Evolutionary conservation across 805 yeast species (phyloP), one percentile per base, ranked within the genome.

Genomic region (Starmerella potacharoeniae): DNA sequence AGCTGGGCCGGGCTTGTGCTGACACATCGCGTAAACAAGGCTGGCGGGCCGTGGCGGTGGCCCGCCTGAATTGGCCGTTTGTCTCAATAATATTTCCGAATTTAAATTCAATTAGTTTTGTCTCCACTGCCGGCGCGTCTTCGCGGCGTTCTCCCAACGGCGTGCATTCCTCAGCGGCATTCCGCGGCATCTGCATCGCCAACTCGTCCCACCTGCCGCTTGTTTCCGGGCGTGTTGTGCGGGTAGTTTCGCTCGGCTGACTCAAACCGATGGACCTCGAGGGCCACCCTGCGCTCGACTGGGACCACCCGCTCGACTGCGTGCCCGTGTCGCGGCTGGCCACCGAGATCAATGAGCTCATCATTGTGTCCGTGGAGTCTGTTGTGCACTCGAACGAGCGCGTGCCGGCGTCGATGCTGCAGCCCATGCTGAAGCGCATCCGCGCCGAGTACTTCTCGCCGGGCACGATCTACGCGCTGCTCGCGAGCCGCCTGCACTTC

Each of bases 361-460:
- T 79, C 16, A 72, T 71, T 57, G 69, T 67, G 36, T 66, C 71
- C 49, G 76, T 79, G 16, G 73, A 68, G 42, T 64, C 76, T 31
- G 70, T 76, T 53, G 67, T 79, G 58, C 76, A 74, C 55, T 75
- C 76, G 57, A 80, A 78, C 56, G 81, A 77, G 63, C 81, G 78
- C 63, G 71, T 76, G 16, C 71, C 77, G 51, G 59, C 76, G 14
- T 67, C 76, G 2, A 63, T 78, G 29, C 70, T 78, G 40, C 72
- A 74, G 61, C 83, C 83, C 2, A 64, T 78, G 35, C 71, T 74
- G 6, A 66, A 68, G 29, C 68, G 66, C 51, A 69, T 75, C 34
- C 56, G 57, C 44, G 57, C 54, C 17, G 63, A 60, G 10, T 52
- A 43, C 36, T 46, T 67, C 16, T 57, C 62, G n/a, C 63, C 61